Evolutionary conservation across 2,329 filamentous ascomycete genomes (phyloP), one percentile per base, ranked within the genome.

Genomic region (Fusarium sp.): DNA sequence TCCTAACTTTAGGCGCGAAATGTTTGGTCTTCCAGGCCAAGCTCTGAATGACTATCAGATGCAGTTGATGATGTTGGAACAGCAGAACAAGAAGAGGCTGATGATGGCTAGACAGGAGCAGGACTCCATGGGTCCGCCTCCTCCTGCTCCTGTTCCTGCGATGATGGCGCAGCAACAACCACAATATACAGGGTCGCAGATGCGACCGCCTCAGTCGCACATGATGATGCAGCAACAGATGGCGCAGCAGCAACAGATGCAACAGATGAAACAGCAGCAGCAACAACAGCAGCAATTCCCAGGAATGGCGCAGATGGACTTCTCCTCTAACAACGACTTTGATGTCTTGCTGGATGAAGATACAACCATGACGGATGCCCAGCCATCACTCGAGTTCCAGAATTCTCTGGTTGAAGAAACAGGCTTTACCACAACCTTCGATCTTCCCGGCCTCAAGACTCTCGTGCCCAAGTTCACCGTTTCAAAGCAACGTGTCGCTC

Each of bases 11-110:
- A 65, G 62, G 29, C 46, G 31, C 33, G 59, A 55, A 14, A 68
- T 61, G 54, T 73, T 73, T 38, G 70, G 70, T 17, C 18, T 59
- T 14, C 39, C 46, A 15, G 25, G 25, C 11, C n/a, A 25, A 10
- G 22, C 17, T 7, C 45, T 45, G 14, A 17, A 38, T 17, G 93
- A 95, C 80, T 95, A 95, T 76, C 93, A 95, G 83, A 94, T 94
- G 92, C 93, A 95, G 80, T 83, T 95, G 78, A 95, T 95, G 93
- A 82, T 95, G 42, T 86, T 95, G 12, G 93, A 95, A 81, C 93
- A 95, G 81, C 93, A 95, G 82, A 95, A 95, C 76, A 95, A 95
- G 86, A 94, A 94, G 81, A 87, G 93, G 15, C 84, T 95, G 49
- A 90, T 94, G 85, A 94, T 94, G 92, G 93, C 93, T 31, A 90